Base-by-base conservation (phyloP, 352 stramenopile species). In the Phytophthora citrophthora region DNA sequence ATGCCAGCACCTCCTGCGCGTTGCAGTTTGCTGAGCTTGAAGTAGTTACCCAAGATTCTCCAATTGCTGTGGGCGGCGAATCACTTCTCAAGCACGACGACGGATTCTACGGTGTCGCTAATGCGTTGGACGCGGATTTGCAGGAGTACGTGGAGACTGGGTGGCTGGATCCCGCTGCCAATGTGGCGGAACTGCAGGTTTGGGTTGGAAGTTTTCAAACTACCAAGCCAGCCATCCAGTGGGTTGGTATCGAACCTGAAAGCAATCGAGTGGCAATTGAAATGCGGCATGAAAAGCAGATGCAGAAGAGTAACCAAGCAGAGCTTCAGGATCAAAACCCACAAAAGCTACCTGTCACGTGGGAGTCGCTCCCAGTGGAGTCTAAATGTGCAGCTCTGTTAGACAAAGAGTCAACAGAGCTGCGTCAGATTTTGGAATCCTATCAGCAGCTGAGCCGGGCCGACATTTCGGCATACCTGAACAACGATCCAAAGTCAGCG, bases 1-100 rank as follows among this genome's bases (percentile, higher is more conserved):
- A 78, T 8, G 78, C 78, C 47, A 75, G 69, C 20, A 23, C 40
- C 0, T 61, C 46, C 1, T 83, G 65, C 27, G 61, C 73, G 11
- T 66, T 92, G 23, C 79, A 89, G 46, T 90, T 94, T 66, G 81
- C 83, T 3, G 79, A 94, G 53, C 26, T 94, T 0, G 68, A 94
- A 63, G 73, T 91, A 18, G 74, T 92, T 36, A 43, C 63, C 2
- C 63, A 64, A 36, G 63, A 73, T 51, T 1, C 36, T 31, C 32
- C 27, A 18, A 15, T n/a, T 4, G 23, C 27, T 39, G 26, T 39
- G 31, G 46, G 57, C 6, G 20, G 20, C 11, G 29, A 64, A 18
- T 15, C 18, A n/a, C 16, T 8, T 52, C 10, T 62, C 27, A 52
- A 76, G 31, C 32, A 59, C 4, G 62, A 74, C n/a, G 86, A 93